Evolutionary conservation across 164 flowering plant genomes (phyloP), one percentile per base, ranked within the genome.

Genomic region (Liriodendron chinense): DNA sequence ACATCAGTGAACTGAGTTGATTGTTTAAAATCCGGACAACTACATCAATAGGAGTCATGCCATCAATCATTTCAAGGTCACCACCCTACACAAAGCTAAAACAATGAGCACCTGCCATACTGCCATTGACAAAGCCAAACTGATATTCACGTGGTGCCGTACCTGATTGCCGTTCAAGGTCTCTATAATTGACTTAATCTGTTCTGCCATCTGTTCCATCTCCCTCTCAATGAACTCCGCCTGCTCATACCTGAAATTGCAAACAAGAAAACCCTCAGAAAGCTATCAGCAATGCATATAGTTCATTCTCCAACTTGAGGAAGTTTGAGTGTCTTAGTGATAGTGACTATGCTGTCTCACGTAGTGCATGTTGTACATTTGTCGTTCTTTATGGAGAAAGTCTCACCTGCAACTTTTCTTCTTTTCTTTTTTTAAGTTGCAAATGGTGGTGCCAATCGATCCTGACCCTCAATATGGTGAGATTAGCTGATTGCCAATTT

Each of bases 1-100:
- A 94, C 98, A 91, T 88, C 64, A 96, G 84, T 53, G 98, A 92
- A 82, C 92, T 92, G 48, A 96, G 86, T 78, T 96, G 99, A 80
- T 94, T 94, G 86, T 94, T 96, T 63, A 94, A 83, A 78, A 96
- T 94, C 70, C 88, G 82, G 47, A 90, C 94, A 73, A 91, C 97
- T 64, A 80, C 90, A 82, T 96, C 99, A 57, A 92, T 71, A 14
- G 99, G 98, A 77, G 82, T 82, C 92, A 90, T 88, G 50, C 92
- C 89, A 81, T 92, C 97, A 34, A 82, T 72, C 43, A 85, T 82
- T 56, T 96, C 94, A 72, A 94, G 89, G 76, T 89, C 95, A 72
- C 97, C 97, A 66, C 97, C 97, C 98, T 94, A 62, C 43, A 53
- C 18, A 70, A 77, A 68, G 61, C 71, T 6, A 18, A 47, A 23